Evolutionary conservation across 2,329 filamentous ascomycete genomes (phyloP).

Genomic region (Lasiodiplodia sp.): DNA sequence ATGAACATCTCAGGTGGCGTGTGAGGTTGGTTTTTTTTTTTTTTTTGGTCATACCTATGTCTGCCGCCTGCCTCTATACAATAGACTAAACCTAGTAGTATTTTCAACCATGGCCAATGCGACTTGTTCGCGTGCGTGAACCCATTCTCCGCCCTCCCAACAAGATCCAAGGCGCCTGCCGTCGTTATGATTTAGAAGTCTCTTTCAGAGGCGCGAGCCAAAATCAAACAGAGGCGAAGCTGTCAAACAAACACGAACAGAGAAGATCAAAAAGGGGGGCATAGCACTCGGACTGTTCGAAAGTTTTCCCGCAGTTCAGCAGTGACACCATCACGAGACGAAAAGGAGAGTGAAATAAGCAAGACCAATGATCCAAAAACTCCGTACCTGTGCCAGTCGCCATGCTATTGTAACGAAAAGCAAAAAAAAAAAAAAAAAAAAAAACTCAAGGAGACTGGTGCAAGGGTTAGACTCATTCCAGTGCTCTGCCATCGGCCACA

Average conservation of each 20-base stretch:
- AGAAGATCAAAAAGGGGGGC: background rate
- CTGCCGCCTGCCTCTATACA: too few relatives aligned
- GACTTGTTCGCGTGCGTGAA: background rate
- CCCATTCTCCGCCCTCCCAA: background rate
- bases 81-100: too few relatives aligned
- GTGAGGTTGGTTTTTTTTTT: too few relatives aligned
- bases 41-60: too few relatives aligned
- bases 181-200: background rate
- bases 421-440: background rate
- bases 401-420: conserved; percentile 21
- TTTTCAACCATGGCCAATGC: background rate
- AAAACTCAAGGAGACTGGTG: background rate
- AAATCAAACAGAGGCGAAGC: background rate
- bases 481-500: background rate
- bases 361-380: conserved; percentile 17
- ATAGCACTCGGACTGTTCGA: background rate
- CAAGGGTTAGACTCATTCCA: background rate
- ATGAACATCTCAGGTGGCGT: too few relatives aligned
- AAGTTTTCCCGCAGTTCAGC: background rate
- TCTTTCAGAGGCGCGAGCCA: background rate
- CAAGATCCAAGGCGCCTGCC: background rate
- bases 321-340: background rate
- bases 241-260: background rate
- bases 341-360: conserved; percentile 3
- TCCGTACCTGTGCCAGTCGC: conserved; percentile 27